Evolutionary conservation across 306 rosid species (phyloP), one percentile per base, ranked within the genome.

Genomic region (Trifolium pratense): DNA sequence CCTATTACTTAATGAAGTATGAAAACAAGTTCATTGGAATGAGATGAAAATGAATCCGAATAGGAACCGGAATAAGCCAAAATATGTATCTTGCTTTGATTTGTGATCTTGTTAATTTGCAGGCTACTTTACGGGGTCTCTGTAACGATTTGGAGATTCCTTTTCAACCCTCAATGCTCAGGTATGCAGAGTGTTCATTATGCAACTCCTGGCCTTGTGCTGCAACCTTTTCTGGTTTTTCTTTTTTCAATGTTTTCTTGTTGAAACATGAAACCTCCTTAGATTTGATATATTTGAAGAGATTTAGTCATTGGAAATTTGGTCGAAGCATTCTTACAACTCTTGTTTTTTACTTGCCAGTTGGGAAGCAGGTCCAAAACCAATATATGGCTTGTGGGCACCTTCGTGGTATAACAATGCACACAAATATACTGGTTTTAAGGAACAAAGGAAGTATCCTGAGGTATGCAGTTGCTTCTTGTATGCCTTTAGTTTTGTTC

Each of bases 291-390:
- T 15, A 55, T 64, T 45, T 37, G 6, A 17, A 66, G 60, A 63
- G 10, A 29, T 53, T 32, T 39, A 43, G 26, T 58, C 25, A 59
- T 48, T 52, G 48, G 14, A 75, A 65, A 46, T 25, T 63, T 48
- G 32, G 34, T 21, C 2, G 62, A 32, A 32, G 56, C 52, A 68
- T 68, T 46, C 36, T n/a, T 69, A 55, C 69, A 21, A 60, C 56
- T 75, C n/a, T 3, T 23, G 6, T 52, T 53, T 58, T 17, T 11
- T 83, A 60, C 34, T n/a, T 77, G 57, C 71, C 87, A 91, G 97
- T 71, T 89, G 96, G 97, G 90, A 87, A 80, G 89, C 93, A 74
- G 96, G 97, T 68, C 87, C 90, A 31, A 91, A 89, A 80, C 83
- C 89, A 72, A 37, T 89, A 69, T 96, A 91, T 85, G 93, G 97